A percentile compares a stretch with the other conserved stretches of the same genome.
phyloP scores from a whole-genome alignment of 2,329 filamentous ascomycete genomes.

The Geosmithia flava region DNA sequence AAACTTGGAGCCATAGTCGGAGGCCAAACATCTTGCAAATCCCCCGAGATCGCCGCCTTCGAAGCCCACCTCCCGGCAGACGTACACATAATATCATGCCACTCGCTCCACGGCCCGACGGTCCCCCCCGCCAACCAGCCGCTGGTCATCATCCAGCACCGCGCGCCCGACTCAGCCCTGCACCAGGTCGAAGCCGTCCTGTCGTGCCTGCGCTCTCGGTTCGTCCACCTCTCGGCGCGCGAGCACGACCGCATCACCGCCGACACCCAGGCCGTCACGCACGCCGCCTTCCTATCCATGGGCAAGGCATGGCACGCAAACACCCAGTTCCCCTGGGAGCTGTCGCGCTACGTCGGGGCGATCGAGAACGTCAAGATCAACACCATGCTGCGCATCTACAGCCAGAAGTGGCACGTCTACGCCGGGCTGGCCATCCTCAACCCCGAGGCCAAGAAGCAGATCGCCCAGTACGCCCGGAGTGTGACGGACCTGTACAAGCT shows the following conservation, averaged over 20 bases:
- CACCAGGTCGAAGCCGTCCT: constrained; percentile 71
- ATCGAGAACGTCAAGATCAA: constrained; percentile 99
- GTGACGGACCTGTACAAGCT: constrained; percentile 94
- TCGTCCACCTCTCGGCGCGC: constrained; percentile 75
- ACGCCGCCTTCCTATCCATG: constrained; percentile 95
- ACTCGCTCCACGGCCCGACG: constrained; percentile 88
- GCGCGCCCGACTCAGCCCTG: constrained; percentile 66
- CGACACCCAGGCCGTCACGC: constrained; percentile 95
- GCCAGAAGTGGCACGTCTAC: constrained; percentile 99
- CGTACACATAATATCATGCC: constrained; percentile 88
- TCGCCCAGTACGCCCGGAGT: constrained; percentile 82
- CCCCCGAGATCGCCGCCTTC: constrained; percentile 88
- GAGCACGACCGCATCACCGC: constrained; percentile 96
- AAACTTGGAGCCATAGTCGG: constrained; percentile 93
- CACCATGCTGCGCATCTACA: constrained; percentile 91
- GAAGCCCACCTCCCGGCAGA: constrained; percentile 78
- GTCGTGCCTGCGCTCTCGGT: constrained; percentile 70
- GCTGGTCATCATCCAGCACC: constrained; percentile 86
- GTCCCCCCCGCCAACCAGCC: constrained; percentile 85
- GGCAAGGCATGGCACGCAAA: constrained; percentile 96
- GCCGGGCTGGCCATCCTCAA: constrained; percentile 95
- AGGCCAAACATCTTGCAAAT: constrained; percentile 96
- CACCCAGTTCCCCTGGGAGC: constrained; percentile 92
- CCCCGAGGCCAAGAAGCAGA: constrained; percentile 82
- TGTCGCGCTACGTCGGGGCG: constrained; percentile 87